Evolutionary conservation across 495 filamentous ascomycete species (phyloP).

Genomic region (Mytilinidion resinicola): DNA sequence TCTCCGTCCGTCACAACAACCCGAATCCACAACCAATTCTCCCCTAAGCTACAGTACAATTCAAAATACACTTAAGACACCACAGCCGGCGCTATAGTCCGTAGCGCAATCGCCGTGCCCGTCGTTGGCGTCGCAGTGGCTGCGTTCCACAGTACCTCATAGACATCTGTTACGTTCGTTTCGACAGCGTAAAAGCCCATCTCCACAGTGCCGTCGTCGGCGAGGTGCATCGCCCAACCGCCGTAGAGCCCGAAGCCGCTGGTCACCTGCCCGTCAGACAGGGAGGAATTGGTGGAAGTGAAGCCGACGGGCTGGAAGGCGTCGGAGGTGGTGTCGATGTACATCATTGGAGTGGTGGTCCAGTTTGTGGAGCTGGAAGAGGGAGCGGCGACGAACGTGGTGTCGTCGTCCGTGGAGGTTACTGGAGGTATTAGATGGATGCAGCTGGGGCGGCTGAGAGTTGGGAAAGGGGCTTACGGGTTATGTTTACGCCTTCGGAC

Average conservation of each 20-base stretch:
- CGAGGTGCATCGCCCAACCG: slow-evolving; percentile 14
- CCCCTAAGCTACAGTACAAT: background rate
- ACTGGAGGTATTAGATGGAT: slow-evolving; percentile 4
- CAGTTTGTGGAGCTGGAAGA: slow-evolving; percentile 3
- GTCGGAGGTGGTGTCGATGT: slow-evolving; percentile 3
- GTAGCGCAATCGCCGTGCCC: slow-evolving; percentile 4
- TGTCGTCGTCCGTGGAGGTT: background rate
- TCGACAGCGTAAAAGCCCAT: slow-evolving; percentile 14
- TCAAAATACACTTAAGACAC: background rate
- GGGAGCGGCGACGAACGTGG: slow-evolving; percentile 11
- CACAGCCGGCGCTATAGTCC: slow-evolving; percentile 8
- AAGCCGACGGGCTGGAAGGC: slow-evolving; percentile 14
- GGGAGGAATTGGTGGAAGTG: background rate
- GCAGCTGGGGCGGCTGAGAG: background rate
- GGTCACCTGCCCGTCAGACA: background rate
- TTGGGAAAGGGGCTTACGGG: slow-evolving; percentile 2
- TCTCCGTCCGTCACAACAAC: no score
- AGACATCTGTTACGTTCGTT: slow-evolving; percentile 13
- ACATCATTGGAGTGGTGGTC: slow-evolving; percentile 5
- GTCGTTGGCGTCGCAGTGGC: slow-evolving; percentile 3
- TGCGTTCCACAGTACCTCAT: slow-evolving; percentile 16
- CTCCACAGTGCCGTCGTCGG: background rate
- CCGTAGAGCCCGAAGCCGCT: slow-evolving; percentile 16
- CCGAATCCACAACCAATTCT: no score
- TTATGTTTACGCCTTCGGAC: slow-evolving; percentile 10